A percentile compares a stretch with the other conserved stretches of the same genome.
These are phyloP conservation scores for Alternaria sp. DNA, from an alignment of 2,329 filamentous ascomycete species.

Conservation along the genomic window DNA sequence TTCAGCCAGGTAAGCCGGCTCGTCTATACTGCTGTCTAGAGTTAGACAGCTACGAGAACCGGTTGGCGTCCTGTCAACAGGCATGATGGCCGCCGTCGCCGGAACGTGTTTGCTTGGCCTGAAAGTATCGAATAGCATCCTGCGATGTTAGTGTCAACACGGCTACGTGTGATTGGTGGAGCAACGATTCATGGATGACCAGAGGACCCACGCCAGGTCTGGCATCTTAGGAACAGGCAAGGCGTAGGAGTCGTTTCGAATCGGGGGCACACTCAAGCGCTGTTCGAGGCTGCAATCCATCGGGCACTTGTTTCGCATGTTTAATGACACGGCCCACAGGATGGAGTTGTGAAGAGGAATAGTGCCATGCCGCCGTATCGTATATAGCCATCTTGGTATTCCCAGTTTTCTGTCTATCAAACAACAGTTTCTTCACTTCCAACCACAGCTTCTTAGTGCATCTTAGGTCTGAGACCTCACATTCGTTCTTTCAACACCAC, in stretches of 20 bases:
- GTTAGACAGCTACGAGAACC: conserved; percentile 25
- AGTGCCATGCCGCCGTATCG: conserved; percentile 13
- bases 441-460: conserved; percentile 38
- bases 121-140: conserved; percentile 30
- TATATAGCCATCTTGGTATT: conserved; percentile 33
- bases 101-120: conserved; percentile 27
- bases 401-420: conserved; percentile 19
- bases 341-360: conserved; percentile 22
- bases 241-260: conserved; percentile 25
- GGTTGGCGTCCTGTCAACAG: conserved; percentile 22
- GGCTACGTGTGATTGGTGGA: conserved; percentile 40
- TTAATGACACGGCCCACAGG: conserved; percentile 50
- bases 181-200: conserved; percentile 33
- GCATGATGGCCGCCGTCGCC: conserved; percentile 39
- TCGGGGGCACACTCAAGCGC: conserved; percentile 30
- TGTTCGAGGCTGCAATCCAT: conserved; percentile 31
- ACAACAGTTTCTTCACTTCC: conserved; percentile 37
- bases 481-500: conserved; percentile 47
- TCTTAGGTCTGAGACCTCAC: conserved; percentile 51
- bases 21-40: conserved; percentile 29
- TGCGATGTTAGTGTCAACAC: conserved; percentile 22
- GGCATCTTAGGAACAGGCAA: conserved; percentile 25
- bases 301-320: conserved; percentile 45
- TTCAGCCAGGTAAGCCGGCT: conserved; percentile 34
- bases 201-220: conserved; percentile 31